Conservation (phyloP, 805 yeast species). For the Candida fluviatilis region DNA sequence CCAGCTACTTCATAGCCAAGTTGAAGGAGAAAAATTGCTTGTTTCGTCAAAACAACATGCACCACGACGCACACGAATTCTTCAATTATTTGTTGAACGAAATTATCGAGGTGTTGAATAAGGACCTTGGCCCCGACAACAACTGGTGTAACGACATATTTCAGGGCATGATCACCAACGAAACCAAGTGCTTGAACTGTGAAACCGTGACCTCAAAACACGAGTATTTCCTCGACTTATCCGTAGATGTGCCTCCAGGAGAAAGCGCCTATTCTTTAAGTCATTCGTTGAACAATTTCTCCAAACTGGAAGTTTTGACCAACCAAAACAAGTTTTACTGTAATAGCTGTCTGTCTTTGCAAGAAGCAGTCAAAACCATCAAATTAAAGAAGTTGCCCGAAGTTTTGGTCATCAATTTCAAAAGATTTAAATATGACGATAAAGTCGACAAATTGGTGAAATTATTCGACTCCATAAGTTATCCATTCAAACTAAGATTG, state of each 20-base stretch:
- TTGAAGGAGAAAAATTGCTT: constrained; percentile 78
- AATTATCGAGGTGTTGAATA: constrained; percentile 54
- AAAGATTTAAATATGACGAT: constrained; percentile 90
- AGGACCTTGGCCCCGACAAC: constrained; percentile 21
- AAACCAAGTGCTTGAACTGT: constrained; percentile 86
- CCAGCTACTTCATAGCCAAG: constrained; percentile 66
- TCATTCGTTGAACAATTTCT: constrained; percentile 76
- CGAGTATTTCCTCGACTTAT: constrained; percentile 82
- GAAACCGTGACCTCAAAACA: constrained; percentile 77
- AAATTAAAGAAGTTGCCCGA: constrained; percentile 75
- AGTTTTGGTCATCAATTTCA: constrained; percentile 76
- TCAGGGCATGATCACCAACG: constrained; percentile 81
- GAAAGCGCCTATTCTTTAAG: constrained; percentile 55
- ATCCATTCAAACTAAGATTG: constrained; percentile 68
- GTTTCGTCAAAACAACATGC: constrained; percentile 83
- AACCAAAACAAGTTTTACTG: constrained; percentile 92
- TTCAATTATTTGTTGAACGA: constrained; percentile 78
- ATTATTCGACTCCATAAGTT: constrained; percentile 78
- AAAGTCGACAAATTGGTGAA: constrained; percentile 76
- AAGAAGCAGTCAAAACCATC: constrained; percentile 90
- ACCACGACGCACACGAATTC: constrained; percentile 98
- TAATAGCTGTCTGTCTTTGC: constrained; percentile 83
- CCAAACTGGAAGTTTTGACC: constrained; percentile 78
- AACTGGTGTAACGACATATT: constrained; percentile 68
- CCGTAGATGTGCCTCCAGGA: constrained; percentile 76